Conservation (phyloP, 345 rosid genomes). For the Diplotaxis tenuifolia region DNA sequence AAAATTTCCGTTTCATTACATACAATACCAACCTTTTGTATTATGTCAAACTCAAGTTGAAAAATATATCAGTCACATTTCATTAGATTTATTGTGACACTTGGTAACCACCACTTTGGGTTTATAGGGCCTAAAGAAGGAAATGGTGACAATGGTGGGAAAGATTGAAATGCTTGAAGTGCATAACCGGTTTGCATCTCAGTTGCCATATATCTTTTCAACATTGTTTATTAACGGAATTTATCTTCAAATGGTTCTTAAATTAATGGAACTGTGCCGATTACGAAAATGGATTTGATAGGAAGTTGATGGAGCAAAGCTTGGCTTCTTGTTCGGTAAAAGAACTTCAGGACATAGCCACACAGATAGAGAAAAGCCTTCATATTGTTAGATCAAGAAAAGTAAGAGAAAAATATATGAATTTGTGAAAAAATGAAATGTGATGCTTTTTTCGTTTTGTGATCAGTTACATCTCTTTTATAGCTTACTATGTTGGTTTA, state of each 20-base stretch:
- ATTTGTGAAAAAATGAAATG: neutral
- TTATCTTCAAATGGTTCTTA: neutral
- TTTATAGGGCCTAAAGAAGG: slow-evolving; percentile 48
- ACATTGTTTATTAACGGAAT: neutral
- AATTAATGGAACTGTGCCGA: neutral
- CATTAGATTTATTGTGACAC: neutral
- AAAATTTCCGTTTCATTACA: neutral
- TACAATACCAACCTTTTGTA: neutral
- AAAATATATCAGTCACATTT: neutral
- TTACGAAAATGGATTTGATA: slow-evolving; percentile 18
- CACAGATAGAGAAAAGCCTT: slow-evolving; percentile 52
- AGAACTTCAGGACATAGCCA: slow-evolving; percentile 45
- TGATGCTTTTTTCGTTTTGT: neutral
- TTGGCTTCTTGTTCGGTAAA: slow-evolving; percentile 44
- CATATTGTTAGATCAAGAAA: slow-evolving; percentile 52
- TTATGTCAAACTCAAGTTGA: neutral
- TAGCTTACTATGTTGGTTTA: slow-evolving; percentile 1
- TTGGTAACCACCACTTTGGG: neutral
- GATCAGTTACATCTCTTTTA: neutral
- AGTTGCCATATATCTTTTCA: neutral
- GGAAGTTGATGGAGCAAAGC: slow-evolving; percentile 57
- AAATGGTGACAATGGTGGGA: slow-evolving; percentile 41
- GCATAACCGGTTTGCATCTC: slow-evolving; percentile 45
- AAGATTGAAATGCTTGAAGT: slow-evolving; percentile 55
- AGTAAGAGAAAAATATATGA: slow-evolving; percentile 28